Conservation (phyloP, 2,329 filamentous ascomycete genomes). For the Aspergillus latus region DNA sequence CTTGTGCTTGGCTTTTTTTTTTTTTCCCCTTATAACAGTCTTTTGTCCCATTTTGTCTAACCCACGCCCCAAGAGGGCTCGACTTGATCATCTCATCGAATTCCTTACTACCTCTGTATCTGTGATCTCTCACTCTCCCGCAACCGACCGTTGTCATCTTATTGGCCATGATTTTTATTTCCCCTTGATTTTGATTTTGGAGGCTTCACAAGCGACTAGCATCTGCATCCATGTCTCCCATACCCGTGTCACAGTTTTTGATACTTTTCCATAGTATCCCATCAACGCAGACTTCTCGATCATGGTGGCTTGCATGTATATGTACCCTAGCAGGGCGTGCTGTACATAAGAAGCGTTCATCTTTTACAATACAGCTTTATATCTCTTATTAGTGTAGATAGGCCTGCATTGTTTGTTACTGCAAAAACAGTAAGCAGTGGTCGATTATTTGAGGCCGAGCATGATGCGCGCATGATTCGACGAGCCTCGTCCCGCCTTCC, state of each 20-base stretch:
- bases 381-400: constrained; percentile 13
- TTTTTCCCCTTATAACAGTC: constrained; percentile 7
- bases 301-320: constrained; percentile 31
- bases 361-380: constrained; percentile 23
- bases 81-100: constrained; percentile 20
- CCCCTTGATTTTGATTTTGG: constrained; percentile 21
- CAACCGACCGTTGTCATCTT: constrained; percentile 18
- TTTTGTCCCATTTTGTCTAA: constrained; percentile 16
- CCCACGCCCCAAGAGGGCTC: constrained; percentile 19
- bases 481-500: neutral
- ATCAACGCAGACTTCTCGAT: constrained; percentile 20
- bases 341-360: constrained; percentile 34
- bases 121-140: constrained; percentile 17
- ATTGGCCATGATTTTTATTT: constrained; percentile 22
- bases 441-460: neutral
- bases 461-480: neutral
- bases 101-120: constrained; percentile 18
- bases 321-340: constrained; percentile 30
- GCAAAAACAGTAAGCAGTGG: neutral
- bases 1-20: constrained; percentile 9
- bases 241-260: constrained; percentile 24
- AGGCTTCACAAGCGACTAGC: constrained; percentile 22
- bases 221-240: constrained; percentile 23
- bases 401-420: neutral
- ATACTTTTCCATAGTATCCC: constrained; percentile 21